These are phyloP conservation scores for Cladosporium halotolerans DNA, from an alignment of 2,329 filamentous ascomycete species.

Conservation along the genomic window DNA sequence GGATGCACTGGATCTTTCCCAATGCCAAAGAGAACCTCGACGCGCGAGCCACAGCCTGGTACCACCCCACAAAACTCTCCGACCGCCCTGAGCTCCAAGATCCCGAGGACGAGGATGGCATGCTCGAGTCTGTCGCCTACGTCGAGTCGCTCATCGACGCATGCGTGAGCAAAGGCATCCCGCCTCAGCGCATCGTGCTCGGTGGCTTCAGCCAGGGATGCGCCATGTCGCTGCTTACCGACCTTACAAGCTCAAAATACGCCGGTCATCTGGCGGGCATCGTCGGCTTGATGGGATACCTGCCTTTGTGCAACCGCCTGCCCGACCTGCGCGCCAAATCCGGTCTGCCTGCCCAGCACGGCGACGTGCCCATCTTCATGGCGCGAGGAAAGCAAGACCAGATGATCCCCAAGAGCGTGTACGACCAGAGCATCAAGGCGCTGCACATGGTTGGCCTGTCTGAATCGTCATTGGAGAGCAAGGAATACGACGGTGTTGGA, in stretches of 20 bases:
- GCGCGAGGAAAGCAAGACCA: slow-evolving; percentile 43
- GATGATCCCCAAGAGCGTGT: slow-evolving; percentile 41
- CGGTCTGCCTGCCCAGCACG: slow-evolving; percentile 30
- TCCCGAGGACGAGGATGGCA: slow-evolving; percentile 42
- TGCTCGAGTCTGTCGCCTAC: slow-evolving; percentile 35
- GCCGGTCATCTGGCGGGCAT: slow-evolving; percentile 37
- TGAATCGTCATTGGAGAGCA: slow-evolving; percentile 33
- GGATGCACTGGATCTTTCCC: slow-evolving; percentile 46
- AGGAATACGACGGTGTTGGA: slow-evolving; percentile 45
- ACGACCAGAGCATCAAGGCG: slow-evolving; percentile 38
- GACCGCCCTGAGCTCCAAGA: slow-evolving; percentile 39
- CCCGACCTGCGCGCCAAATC: slow-evolving; percentile 33
- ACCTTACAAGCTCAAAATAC: slow-evolving; percentile 35
- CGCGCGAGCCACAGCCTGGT: slow-evolving; percentile 43
- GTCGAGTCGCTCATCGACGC: slow-evolving; percentile 39
- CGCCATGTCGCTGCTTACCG: slow-evolving; percentile 40
- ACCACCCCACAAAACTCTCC: slow-evolving; percentile 35
- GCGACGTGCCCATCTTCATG: slow-evolving; percentile 40
- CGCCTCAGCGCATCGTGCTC: slow-evolving; percentile 38
- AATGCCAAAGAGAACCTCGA: slow-evolving; percentile 44
- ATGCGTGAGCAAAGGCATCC: slow-evolving; percentile 36
- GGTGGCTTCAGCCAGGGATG: slow-evolving; percentile 46
- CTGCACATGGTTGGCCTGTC: slow-evolving; percentile 35
- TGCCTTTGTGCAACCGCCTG: slow-evolving; percentile 39
- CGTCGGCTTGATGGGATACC: slow-evolving; percentile 42